These are phyloP conservation scores for Aspergillus nanangensis DNA, from an alignment of 495 filamentous ascomycete species.

Conservation along the genomic window DNA sequence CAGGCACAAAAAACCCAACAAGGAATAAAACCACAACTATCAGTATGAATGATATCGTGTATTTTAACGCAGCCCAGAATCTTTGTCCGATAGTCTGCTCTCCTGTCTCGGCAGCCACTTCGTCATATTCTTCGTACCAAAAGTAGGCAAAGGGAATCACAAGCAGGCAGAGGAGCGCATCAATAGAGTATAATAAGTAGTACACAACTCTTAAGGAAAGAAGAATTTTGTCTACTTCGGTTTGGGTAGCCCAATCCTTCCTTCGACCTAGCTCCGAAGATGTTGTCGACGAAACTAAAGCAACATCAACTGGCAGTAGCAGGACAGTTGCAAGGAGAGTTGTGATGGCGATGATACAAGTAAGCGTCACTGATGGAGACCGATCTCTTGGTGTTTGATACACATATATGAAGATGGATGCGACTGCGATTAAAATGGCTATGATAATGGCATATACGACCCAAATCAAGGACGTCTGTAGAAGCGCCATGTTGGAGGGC, in stretches of 20 bases:
- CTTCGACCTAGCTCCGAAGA: conserved; percentile 70
- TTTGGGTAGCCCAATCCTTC: conserved; percentile 89
- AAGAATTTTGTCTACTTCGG: conserved; percentile 69
- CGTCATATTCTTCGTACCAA: conserved; percentile 94
- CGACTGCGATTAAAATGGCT: conserved; percentile 61
- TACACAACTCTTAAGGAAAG: conserved; percentile 82
- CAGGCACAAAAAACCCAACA: conserved; percentile 88
- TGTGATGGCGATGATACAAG: conserved; percentile 81
- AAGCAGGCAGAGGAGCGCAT: conserved; percentile 85
- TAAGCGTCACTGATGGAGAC: conserved; percentile 69
- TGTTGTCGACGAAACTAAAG: conserved; percentile 84
- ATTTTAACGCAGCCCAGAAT: conserved; percentile 82
- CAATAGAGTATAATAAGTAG: conserved; percentile 86
- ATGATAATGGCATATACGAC: conserved; percentile 82
- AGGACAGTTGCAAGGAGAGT: conserved; percentile 87
- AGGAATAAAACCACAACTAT: conserved; percentile 81
- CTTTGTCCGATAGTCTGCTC: conserved; percentile 63
- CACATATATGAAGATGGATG: conserved; percentile 74
- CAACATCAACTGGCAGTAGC: conserved; percentile 91
- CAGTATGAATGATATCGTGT: conserved; percentile 78
- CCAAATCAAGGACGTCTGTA: conserved; percentile 87
- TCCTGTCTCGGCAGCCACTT: conserved; percentile 73
- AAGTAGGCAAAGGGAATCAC: conserved; percentile 96
- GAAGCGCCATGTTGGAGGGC: conserved; percentile 53
- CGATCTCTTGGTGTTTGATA: conserved; percentile 89